phyloP scores from a whole-genome alignment of 2,329 filamentous ascomycete species.

The Mollisia scopiformis region DNA sequence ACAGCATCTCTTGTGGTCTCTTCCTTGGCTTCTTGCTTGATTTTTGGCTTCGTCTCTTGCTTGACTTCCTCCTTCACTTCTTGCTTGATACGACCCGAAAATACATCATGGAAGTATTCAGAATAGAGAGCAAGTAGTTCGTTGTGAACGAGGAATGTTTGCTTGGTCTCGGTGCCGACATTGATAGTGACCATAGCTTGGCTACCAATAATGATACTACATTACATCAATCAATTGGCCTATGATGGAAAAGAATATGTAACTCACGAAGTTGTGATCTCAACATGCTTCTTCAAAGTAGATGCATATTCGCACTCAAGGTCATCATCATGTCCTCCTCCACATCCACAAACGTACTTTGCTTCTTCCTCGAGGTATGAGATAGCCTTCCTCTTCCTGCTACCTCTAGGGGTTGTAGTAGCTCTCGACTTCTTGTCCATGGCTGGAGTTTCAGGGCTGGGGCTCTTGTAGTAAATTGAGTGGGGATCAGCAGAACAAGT shows the following conservation, averaged over 20 bases:
- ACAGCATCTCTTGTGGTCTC: neutral
- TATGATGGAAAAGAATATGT: neutral
- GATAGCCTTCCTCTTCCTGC: neutral
- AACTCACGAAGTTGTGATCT: neutral
- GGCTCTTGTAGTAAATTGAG: neutral
- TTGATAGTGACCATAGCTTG: neutral
- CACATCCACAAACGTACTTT: neutral
- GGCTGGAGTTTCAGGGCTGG: neutral
- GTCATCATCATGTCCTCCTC: neutral
- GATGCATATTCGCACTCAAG: neutral
- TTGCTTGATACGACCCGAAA: neutral
- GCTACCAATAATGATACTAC: neutral
- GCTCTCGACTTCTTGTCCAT: neutral
- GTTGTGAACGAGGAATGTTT: constrained; percentile 4
- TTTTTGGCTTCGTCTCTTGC: neutral
- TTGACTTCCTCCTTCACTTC: neutral
- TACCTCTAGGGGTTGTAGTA: neutral
- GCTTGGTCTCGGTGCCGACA: neutral
- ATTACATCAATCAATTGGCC: neutral
- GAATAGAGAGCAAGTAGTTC: constrained; percentile 9
- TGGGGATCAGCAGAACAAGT: neutral
- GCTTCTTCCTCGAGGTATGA: constrained; percentile 1
- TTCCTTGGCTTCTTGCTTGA: neutral
- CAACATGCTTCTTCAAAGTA: neutral
- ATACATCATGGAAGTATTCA: constrained; percentile 2